Conservation (phyloP, 148 eudicot species). For the Nepenthes gracilis region DNA sequence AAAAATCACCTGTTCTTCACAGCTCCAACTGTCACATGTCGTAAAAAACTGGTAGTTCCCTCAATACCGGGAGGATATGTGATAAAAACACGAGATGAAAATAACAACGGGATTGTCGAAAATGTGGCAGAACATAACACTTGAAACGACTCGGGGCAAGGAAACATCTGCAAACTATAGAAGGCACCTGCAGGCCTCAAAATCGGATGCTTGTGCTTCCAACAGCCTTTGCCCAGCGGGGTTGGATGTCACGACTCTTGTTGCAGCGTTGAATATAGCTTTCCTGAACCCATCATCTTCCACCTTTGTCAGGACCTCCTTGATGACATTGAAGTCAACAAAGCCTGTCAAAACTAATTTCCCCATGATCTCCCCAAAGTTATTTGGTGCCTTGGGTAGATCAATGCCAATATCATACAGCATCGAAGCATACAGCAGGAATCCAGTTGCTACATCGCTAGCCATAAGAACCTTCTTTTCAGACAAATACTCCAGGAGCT, state of each 20-base stretch:
- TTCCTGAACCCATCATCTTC: slow-evolving; percentile 54
- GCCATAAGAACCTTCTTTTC: slow-evolving; percentile 43
- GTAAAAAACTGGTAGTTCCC: slow-evolving; percentile 23
- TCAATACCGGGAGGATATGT: slow-evolving; percentile 13
- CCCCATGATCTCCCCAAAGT: slow-evolving; percentile 76
- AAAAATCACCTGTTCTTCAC: slow-evolving; percentile 20
- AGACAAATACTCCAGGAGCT: slow-evolving; percentile 59
- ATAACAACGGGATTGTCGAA: neutral
- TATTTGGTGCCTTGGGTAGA: slow-evolving; percentile 79
- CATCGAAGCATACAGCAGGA: slow-evolving; percentile 46
- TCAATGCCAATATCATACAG: slow-evolving; percentile 78
- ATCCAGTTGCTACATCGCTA: slow-evolving; percentile 48
- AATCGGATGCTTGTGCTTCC: slow-evolving; percentile 51
- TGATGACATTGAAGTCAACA: slow-evolving; percentile 43
- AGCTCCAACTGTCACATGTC: slow-evolving; percentile 24
- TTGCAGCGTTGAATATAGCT: slow-evolving; percentile 38
- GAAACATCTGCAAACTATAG: slow-evolving; percentile 16
- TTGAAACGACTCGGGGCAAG: neutral
- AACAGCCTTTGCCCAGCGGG: slow-evolving; percentile 40
- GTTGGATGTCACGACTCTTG: slow-evolving; percentile 25
- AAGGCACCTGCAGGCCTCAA: slow-evolving; percentile 61
- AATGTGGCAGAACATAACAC: neutral
- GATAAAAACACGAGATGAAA: slow-evolving; percentile 7
- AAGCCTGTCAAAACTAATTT: slow-evolving; percentile 40
- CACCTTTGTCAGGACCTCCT: slow-evolving; percentile 46